Percentiles rank a stretch among this genome's conserved stretches.
Conservation (phyloP, 768 basidiomycete species). For the Leccinum sublutescens region DNA sequence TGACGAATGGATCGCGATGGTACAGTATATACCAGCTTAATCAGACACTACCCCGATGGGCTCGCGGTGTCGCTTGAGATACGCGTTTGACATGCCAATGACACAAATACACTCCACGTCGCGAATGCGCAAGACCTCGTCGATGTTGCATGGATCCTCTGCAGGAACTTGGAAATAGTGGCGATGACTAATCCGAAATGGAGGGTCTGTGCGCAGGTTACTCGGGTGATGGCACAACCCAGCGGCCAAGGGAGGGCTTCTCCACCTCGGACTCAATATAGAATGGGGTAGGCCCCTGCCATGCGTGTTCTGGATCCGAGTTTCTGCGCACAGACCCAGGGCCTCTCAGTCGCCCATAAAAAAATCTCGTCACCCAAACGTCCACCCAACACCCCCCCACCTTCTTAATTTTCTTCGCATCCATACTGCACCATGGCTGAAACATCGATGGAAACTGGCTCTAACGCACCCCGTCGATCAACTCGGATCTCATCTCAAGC, state of each 20-base stretch:
- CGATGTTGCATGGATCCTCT: background rate
- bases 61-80: too few species aligned
- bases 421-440: constrained; percentile 13
- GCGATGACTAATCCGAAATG: background rate
- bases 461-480: constrained; percentile 49
- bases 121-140: too few species aligned
- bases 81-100: background rate
- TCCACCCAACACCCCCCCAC: background rate
- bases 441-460: constrained; percentile 8
- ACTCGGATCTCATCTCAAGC: constrained; percentile 53
- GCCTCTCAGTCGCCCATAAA: constrained; percentile 4
- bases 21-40: too few species aligned
- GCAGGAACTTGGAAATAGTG: background rate
- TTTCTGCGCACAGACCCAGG: constrained; percentile 26
- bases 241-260: background rate
- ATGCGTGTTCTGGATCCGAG: constrained; percentile 16
- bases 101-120: background rate
- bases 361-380: constrained; percentile 10
- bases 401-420: background rate
- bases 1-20: too few species aligned
- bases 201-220: background rate
- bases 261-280: constrained; percentile 19
- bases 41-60: too few species aligned
- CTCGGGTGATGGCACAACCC: background rate
- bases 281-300: constrained; percentile 16